phyloP scores from a whole-genome alignment of 2,329 filamentous ascomycete genomes.

The Botrytis hyacinthi region DNA sequence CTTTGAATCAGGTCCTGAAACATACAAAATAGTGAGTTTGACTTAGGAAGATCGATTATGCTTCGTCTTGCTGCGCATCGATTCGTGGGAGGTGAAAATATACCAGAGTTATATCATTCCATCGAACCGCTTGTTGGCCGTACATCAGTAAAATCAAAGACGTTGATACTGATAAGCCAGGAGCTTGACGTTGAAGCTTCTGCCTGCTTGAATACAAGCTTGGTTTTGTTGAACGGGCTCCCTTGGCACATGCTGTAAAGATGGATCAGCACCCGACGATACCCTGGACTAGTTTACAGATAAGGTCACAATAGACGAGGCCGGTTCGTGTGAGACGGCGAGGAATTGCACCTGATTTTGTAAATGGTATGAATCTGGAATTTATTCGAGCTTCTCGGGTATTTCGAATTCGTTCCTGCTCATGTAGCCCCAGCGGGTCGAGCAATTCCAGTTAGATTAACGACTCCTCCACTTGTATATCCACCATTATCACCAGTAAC shows the following conservation, averaged over 20 bases:
- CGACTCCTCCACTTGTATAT: slow-evolving; percentile 50
- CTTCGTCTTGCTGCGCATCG: neutral
- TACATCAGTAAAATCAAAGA: neutral
- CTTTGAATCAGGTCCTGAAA: neutral
- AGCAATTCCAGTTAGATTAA: slow-evolving; percentile 54
- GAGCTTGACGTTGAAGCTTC: neutral
- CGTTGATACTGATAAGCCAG: neutral
- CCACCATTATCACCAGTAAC: slow-evolving; percentile 49
- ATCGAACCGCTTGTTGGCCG: neutral
- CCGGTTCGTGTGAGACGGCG: neutral
- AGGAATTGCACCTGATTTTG: neutral
- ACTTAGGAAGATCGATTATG: neutral
- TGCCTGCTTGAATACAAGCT: neutral
- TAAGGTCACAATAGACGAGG: neutral
- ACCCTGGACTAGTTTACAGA: neutral
- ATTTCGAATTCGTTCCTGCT: slow-evolving; percentile 1
- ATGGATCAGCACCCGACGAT: neutral
- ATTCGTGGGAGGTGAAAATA: neutral
- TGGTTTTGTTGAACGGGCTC: neutral
- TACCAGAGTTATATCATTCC: neutral
- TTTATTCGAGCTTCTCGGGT: neutral
- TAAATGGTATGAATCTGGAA: neutral
- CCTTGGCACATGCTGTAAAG: neutral
- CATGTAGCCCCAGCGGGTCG: slow-evolving; percentile 46
- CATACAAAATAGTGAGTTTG: neutral